Conservation (phyloP, 257 asterid species). For the Scutellaria baicalensis region DNA sequence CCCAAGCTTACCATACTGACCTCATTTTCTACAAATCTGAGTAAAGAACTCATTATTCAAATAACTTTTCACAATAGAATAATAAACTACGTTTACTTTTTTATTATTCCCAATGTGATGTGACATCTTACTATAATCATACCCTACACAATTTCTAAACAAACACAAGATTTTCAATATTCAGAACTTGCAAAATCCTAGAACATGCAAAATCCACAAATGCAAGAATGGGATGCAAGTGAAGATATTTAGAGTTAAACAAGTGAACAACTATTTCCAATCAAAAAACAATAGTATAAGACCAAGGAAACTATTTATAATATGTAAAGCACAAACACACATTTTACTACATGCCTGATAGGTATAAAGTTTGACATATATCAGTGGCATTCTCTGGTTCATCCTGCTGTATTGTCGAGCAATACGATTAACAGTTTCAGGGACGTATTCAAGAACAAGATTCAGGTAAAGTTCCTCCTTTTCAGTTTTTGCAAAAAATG, state of each 20-base stretch:
- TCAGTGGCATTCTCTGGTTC: constrained; percentile 85
- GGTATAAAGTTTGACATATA: constrained; percentile 85
- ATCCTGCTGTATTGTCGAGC: constrained; percentile 93
- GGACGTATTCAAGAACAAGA: constrained; percentile 92
- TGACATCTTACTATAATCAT: too few species aligned
- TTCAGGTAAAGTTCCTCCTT: constrained; percentile 92
- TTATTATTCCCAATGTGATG: too few species aligned
- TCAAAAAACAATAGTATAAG: not conserved
- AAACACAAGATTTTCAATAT: too few species aligned
- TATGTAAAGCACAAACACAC: not conserved
- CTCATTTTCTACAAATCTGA: too few species aligned
- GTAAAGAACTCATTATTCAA: too few species aligned
- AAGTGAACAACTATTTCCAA: not conserved
- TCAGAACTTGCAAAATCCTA: too few species aligned
- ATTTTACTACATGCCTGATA: constrained; percentile 56
- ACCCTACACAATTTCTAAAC: too few species aligned
- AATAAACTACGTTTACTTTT: too few species aligned
- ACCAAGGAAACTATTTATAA: not conserved
- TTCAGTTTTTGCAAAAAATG: constrained; percentile 81
- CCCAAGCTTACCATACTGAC: too few species aligned
- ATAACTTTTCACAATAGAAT: too few species aligned
- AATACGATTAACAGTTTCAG: constrained; percentile 88
- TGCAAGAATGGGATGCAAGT: not conserved
- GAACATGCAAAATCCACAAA: not conserved
- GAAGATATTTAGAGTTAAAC: not conserved